Conservation (phyloP, 2,329 filamentous ascomycete genomes). For the Fusarium coffeatum region DNA sequence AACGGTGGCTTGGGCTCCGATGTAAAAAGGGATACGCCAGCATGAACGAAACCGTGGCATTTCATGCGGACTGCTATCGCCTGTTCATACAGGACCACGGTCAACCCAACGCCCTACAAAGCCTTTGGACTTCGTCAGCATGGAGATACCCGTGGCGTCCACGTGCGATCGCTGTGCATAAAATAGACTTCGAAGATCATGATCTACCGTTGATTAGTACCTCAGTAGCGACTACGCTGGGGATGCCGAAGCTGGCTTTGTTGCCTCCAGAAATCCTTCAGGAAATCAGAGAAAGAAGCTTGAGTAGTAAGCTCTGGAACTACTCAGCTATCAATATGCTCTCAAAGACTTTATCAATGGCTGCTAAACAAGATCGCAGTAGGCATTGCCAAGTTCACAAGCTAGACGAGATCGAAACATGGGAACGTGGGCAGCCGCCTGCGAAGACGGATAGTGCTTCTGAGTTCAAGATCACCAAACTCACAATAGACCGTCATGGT, state of each 20-base stretch:
- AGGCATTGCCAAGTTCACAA: background rate
- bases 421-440: background rate
- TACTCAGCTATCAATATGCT: background rate
- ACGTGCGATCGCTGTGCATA: rapidly evolving
- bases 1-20: background rate
- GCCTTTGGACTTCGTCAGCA: background rate
- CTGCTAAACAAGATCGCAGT: background rate
- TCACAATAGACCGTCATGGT: background rate
- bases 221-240: background rate
- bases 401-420: background rate
- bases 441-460: background rate
- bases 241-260: background rate
- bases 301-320: background rate
- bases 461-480: background rate
- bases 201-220: background rate
- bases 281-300: background rate
- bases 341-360: background rate
- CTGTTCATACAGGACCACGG: background rate
- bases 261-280: background rate
- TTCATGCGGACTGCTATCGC: background rate
- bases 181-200: background rate
- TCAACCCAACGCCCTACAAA: background rate
- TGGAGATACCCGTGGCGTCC: background rate
- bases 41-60: background rate
- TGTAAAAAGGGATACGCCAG: background rate